Conservation (phyloP, 352 stramenopile species). For the Pythium grandisporangium region DNA sequence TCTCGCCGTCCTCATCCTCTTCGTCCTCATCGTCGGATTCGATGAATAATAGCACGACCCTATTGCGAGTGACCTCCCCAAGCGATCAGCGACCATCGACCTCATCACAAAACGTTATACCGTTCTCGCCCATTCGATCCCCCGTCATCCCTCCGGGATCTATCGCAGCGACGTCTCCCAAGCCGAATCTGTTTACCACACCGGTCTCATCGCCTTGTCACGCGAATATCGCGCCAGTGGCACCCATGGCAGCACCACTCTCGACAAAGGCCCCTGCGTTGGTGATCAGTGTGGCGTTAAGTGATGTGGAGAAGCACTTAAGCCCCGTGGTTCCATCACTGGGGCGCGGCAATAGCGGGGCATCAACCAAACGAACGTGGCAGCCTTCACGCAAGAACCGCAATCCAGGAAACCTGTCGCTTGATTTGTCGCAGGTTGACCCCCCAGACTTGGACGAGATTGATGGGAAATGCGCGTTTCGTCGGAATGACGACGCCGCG, state of each 20-base stretch:
- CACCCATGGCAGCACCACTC: neutral
- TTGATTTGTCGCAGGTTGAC: conserved; percentile 76
- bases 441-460: conserved; percentile 15
- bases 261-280: neutral
- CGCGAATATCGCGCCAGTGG: too few species aligned
- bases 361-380: conserved; percentile 28
- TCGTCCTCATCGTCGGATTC: conserved; percentile 12
- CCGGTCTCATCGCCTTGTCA: too few species aligned
- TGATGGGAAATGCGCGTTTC: conserved; percentile 11
- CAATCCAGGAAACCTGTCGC: conserved; percentile 74
- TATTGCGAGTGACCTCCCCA: conserved; percentile 11
- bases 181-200: neutral
- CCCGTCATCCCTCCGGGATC: neutral
- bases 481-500: conserved; percentile 45
- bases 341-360: conserved; percentile 10
- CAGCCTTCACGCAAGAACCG: conserved; percentile 41
- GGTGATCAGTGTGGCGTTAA: neutral
- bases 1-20: conserved; percentile 11
- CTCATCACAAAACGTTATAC: conserved; percentile 4
- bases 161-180: neutral
- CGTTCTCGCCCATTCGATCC: conserved; percentile 7
- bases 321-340: conserved; percentile 1
- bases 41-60: conserved; percentile 13
- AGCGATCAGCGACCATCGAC: conserved; percentile 7
- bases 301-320: neutral